Conservation (phyloP, 83 land plant genomes). For the Picea abies region DNA sequence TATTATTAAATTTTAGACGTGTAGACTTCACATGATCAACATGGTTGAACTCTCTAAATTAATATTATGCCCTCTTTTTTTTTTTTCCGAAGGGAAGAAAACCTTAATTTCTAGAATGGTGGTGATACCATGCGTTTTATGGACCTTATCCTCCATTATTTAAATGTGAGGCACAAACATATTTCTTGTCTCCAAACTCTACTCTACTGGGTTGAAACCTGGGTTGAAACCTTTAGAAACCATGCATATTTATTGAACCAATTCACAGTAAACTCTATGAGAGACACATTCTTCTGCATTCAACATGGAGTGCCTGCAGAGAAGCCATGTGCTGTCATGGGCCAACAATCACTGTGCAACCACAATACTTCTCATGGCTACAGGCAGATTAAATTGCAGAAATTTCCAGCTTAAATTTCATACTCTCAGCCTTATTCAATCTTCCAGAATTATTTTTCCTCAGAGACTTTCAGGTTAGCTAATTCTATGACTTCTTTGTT, state of each 20-base stretch:
- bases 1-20: too few relatives aligned
- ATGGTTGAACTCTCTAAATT: too few relatives aligned
- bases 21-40: too few relatives aligned
- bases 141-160: not conserved
- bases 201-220: too few relatives aligned
- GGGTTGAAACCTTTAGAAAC: not conserved
- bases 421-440: not conserved
- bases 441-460: not conserved
- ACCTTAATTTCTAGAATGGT: too few relatives aligned
- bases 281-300: too few relatives aligned
- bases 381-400: not conserved
- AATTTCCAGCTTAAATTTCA: not conserved
- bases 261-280: not conserved
- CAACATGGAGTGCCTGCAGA: constrained; percentile 7
- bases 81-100: too few relatives aligned
- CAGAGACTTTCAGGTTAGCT: not conserved
- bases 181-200: not conserved
- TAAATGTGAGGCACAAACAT: not conserved
- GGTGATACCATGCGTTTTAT: not conserved
- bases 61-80: too few relatives aligned
- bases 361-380: constrained; percentile 1
- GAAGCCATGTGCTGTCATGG: constrained; percentile 5
- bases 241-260: not conserved
- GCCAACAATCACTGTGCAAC: not conserved
- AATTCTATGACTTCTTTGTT: not conserved